Evolutionary conservation across 2,329 filamentous ascomycete species (phyloP).

Genomic region (Lecanosticta acicola): DNA sequence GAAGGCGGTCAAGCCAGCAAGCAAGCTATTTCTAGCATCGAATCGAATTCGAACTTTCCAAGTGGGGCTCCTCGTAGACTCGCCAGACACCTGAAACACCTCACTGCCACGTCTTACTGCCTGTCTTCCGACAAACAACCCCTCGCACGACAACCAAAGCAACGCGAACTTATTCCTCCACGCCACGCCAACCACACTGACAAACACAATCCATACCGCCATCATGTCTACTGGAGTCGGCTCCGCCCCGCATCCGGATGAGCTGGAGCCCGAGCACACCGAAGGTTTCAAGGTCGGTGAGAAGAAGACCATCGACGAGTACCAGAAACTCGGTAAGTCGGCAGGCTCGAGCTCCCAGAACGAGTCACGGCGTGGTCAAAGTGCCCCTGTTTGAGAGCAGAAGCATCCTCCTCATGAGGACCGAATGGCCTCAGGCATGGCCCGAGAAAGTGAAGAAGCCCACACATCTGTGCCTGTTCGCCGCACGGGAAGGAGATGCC

Average conservation of each 20-base stretch:
- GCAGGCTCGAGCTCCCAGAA: not conserved
- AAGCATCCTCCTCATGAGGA: no score
- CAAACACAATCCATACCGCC: constrained; percentile 1
- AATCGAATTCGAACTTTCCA: no score
- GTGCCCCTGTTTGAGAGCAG: no score
- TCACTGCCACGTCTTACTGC: not conserved
- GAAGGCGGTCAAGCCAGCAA: no score
- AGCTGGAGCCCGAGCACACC: constrained; percentile 79
- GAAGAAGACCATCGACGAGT: constrained; percentile 96
- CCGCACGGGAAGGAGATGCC: no score
- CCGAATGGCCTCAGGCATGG: no score
- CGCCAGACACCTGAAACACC: not conserved
- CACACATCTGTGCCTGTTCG: no score
- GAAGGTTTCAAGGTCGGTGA: constrained; percentile 97
- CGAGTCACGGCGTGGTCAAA: not conserved
- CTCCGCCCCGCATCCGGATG: constrained; percentile 58
- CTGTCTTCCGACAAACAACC: not conserved
- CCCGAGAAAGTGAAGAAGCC: no score
- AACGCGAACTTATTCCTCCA: not conserved
- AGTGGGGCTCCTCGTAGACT: not conserved
- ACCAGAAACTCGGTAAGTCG: constrained; percentile 67
- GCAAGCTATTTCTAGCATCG: no score
- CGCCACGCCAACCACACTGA: not conserved
- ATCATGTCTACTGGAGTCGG: constrained; percentile 35
- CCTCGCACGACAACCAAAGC: no score